Conservation (phyloP, 129 eudicot genomes). For the Centaurea solstitialis region DNA sequence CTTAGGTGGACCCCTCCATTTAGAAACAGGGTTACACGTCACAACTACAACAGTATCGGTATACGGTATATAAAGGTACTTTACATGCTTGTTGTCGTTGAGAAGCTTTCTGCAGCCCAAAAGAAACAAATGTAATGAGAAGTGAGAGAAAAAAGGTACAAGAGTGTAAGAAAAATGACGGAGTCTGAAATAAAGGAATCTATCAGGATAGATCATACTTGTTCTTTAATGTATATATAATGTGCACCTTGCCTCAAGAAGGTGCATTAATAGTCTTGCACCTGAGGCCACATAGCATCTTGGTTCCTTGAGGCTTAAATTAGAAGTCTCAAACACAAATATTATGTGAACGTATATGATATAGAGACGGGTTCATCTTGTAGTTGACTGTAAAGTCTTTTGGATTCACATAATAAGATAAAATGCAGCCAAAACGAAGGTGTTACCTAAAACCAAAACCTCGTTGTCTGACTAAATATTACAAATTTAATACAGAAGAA, state of each 20-base stretch:
- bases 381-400: too few relatives aligned
- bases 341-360: too few relatives aligned
- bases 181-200: not conserved
- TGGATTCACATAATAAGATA: too few relatives aligned
- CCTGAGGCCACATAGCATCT: too few relatives aligned
- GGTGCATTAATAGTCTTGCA: too few relatives aligned
- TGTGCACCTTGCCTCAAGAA: too few relatives aligned
- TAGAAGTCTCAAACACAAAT: too few relatives aligned
- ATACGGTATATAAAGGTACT: conserved; percentile 88
- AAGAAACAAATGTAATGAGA: conserved; percentile 10
- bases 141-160: not conserved
- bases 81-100: conserved; percentile 93
- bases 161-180: not conserved
- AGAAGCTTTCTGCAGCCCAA: conserved; percentile 68
- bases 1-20: conserved; percentile 80
- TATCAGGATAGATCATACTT: conserved; percentile 6
- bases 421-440: too few relatives aligned
- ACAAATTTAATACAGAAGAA: too few relatives aligned
- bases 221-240: not conserved
- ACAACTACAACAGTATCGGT: conserved; percentile 96
- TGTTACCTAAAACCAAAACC: too few relatives aligned
- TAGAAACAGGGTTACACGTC: conserved; percentile 85
- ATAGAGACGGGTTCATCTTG: not conserved
- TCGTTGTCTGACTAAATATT: too few relatives aligned
- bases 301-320: too few relatives aligned